Evolutionary conservation across 2,329 filamentous ascomycete genomes (phyloP), one percentile per base, ranked within the genome.

Genomic region (Verticillium tricorpus): DNA sequence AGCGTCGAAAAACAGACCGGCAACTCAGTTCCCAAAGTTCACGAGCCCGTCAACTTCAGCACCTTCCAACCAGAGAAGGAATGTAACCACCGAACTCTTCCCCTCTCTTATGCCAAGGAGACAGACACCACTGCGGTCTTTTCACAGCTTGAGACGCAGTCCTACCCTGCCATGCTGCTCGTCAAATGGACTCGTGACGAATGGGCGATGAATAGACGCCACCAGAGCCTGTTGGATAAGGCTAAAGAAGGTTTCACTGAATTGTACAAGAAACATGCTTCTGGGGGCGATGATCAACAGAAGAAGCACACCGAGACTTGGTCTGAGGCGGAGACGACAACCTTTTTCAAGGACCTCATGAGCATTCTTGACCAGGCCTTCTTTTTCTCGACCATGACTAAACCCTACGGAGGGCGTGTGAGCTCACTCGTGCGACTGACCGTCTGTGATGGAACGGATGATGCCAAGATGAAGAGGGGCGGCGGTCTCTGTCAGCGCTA

Each of bases 311-410:
- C 19, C 28, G 55, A 32, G n/a, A 57, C 22, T 15, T 11, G 22
- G 50, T 12, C 50, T n/a, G 5, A 45, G n/a, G 31, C 4, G 9
- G 25, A 45, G 3, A 17, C 12, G 14, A 25, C 19, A 5, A 11
- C 4, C 31, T 45, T 40, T 17, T 4, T 58, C 34, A 2, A 9
- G 35, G 35, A 58, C 5, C 45, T 64, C 28, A 60, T 62, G 52
- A 9, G 7, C 17, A 9, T 12, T 8, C 37, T 62, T 3, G 62
- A 65, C 60, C 40, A 60, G 2, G 58, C 34, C n/a, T 59, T 65
- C 60, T 64, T 60, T 32, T 59, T 62, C 28, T 56, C 62, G 12
- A 54, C 50, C 22, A 5, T 64, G 55, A 64, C 57, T 3, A 56
- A 45, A n/a, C 19, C 17, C 14, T 52, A 54, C 17, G 39, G 35